A percentile compares a stretch with the other conserved stretches of the same genome.
phyloP scores from a whole-genome alignment of 306 rosid species.

The Prunus armeniaca region DNA sequence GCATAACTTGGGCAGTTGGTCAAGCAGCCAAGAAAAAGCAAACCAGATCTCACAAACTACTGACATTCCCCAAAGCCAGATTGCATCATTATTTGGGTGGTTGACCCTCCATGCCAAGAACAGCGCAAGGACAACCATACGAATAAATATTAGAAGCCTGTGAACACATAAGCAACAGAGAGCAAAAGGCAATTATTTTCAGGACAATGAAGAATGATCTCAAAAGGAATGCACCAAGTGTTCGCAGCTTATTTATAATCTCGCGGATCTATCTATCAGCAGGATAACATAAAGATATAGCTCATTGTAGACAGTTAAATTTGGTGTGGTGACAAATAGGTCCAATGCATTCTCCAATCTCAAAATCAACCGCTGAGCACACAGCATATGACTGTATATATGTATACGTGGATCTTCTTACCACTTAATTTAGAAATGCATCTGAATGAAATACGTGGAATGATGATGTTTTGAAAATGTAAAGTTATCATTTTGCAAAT shows the following conservation, averaged over 20 bases:
- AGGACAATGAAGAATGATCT: slow-evolving; percentile 7
- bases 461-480: neutral
- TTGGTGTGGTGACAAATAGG: neutral
- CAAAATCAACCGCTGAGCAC: neutral
- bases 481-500: neutral
- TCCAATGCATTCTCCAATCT: slow-evolving; percentile 1
- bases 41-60: slow-evolving; percentile 96
- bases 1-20: slow-evolving; percentile 84
- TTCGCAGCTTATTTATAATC: neutral
- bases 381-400: neutral
- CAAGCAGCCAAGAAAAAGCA: slow-evolving; percentile 98
- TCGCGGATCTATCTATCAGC: neutral
- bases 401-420: neutral
- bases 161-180: slow-evolving; percentile 25
- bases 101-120: slow-evolving; percentile 79
- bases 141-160: slow-evolving; percentile 76
- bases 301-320: neutral
- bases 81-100: slow-evolving; percentile 68
- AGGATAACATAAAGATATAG: neutral
- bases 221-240: neutral
- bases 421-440: neutral
- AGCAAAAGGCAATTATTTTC: slow-evolving; percentile 7
- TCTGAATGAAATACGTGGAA: neutral
- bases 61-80: slow-evolving; percentile 98
- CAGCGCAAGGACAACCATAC: slow-evolving; percentile 65